Percentiles rank a stretch among this genome's conserved stretches.
Conservation (phyloP, 805 yeast genomes). For the Tetrapisispora nanseiensis region DNA sequence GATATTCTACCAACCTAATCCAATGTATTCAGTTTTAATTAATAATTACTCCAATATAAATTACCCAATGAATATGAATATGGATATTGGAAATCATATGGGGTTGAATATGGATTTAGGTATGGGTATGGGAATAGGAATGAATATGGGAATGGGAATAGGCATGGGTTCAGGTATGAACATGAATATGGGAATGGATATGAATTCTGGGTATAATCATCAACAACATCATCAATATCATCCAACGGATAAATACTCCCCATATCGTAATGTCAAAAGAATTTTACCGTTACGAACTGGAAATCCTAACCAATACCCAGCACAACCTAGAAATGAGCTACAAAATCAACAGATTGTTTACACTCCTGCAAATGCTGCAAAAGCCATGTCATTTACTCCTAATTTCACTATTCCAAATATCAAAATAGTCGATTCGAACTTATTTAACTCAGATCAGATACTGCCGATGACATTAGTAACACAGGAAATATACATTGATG, state of each 20-base stretch:
- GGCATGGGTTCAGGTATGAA: neutral
- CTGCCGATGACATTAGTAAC: slow-evolving; percentile 34
- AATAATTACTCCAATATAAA: slow-evolving; percentile 1
- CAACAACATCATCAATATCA: slow-evolving; percentile 25
- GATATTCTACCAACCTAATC: slow-evolving; percentile 26
- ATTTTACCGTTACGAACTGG: slow-evolving; percentile 7
- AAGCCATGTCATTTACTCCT: slow-evolving; percentile 21
- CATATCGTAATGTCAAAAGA: slow-evolving; percentile 11
- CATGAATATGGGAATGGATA: neutral
- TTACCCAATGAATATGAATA: neutral
- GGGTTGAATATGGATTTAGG: neutral
- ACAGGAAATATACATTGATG: slow-evolving; percentile 68
- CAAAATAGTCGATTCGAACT: neutral
- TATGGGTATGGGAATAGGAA: neutral
- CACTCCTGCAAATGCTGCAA: slow-evolving; percentile 22
- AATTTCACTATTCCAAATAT: slow-evolving; percentile 19
- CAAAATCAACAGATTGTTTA: slow-evolving; percentile 4
- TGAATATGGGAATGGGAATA: neutral
- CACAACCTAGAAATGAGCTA: neutral
- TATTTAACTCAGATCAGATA: neutral
- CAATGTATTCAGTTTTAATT: slow-evolving; percentile 6
- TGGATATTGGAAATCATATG: slow-evolving; percentile 1
- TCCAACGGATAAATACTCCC: slow-evolving; percentile 16
- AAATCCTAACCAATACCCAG: slow-evolving; percentile 9
- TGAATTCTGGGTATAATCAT: slow-evolving; percentile 6